phyloP scores from a whole-genome alignment of 1,284 basidiomycete species.

The Crucibulum parvulum region DNA sequence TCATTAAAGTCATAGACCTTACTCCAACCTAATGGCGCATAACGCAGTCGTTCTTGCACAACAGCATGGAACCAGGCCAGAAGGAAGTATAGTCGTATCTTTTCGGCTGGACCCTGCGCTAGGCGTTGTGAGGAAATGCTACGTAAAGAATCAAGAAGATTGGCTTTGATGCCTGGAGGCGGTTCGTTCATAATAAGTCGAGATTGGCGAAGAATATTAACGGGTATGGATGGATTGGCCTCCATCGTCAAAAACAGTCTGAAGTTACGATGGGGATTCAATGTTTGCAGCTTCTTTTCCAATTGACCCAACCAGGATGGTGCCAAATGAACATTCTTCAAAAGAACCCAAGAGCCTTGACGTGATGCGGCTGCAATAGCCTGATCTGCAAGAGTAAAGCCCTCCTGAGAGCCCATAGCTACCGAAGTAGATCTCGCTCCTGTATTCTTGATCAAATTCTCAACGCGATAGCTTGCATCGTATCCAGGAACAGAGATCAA shows the following conservation, averaged over 20 bases:
- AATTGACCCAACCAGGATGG: slow-evolving; percentile 94
- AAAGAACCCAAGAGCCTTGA: slow-evolving; percentile 91
- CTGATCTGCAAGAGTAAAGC: slow-evolving; percentile 93
- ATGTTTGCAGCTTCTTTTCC: slow-evolving; percentile 95
- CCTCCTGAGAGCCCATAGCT: slow-evolving; percentile 99
- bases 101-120: slow-evolving; percentile 88
- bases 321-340: slow-evolving; percentile 96
- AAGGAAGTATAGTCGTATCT: slow-evolving; percentile 89
- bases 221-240: slow-evolving; percentile 90
- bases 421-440: slow-evolving; percentile 84
- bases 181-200: slow-evolving; percentile 98
- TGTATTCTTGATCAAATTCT: slow-evolving; percentile 84
- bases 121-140: slow-evolving; percentile 76
- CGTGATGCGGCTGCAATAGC: slow-evolving; percentile 91
- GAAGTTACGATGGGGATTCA: slow-evolving; percentile 90
- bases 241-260: slow-evolving; percentile 98
- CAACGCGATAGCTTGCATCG: slow-evolving; percentile 95
- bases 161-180: slow-evolving; percentile 94
- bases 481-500: slow-evolving; percentile 95
- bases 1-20: slow-evolving; percentile 98
- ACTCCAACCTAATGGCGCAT: slow-evolving; percentile 94
- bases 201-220: slow-evolving; percentile 95
- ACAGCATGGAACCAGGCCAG: slow-evolving; percentile 99
- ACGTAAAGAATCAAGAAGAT: slow-evolving; percentile 89
- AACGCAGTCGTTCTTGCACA: slow-evolving; percentile 94